A percentile compares a stretch with the other conserved stretches of the same genome.
These are phyloP conservation scores for Flammula alnicola DNA, from an alignment of 1,284 basidiomycete species.

Conservation along the genomic window DNA sequence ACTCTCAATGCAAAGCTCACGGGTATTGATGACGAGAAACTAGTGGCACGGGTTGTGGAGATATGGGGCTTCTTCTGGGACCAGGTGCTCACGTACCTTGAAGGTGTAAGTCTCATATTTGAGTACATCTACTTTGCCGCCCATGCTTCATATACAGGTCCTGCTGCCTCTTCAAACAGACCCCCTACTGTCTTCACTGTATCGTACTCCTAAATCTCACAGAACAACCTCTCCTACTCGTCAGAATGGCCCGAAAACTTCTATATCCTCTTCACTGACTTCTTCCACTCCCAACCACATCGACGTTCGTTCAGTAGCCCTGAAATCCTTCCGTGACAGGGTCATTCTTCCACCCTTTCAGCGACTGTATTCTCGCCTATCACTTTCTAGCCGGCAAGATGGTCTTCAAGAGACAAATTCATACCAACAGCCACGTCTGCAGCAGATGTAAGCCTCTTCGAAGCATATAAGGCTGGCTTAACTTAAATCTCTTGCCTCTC, in stretches of 20 bases:
- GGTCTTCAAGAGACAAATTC: slow-evolving; percentile 51
- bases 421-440: slow-evolving; percentile 67
- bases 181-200: slow-evolving; percentile 65
- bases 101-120: slow-evolving; percentile 64
- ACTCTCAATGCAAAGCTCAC: slow-evolving; percentile 87
- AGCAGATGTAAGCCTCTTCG: slow-evolving; percentile 65
- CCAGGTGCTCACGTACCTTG: slow-evolving; percentile 87
- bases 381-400: slow-evolving; percentile 54
- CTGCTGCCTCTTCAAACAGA: slow-evolving; percentile 81
- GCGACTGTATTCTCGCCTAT: slow-evolving; percentile 59
- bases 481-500: slow-evolving; percentile 2
- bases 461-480: neutral
- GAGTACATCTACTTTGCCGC: neutral
- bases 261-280: slow-evolving; percentile 39
- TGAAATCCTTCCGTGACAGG: slow-evolving; percentile 82
- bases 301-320: slow-evolving; percentile 80
- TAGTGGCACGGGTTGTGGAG: slow-evolving; percentile 81
- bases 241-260: slow-evolving; percentile 47
- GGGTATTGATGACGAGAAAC: slow-evolving; percentile 72
- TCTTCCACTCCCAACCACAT: slow-evolving; percentile 49
- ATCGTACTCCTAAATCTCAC: slow-evolving; percentile 59
- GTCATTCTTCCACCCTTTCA: slow-evolving; percentile 70
- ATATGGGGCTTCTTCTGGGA: slow-evolving; percentile 96
- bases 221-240: slow-evolving; percentile 62
- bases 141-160: slow-evolving; percentile 47